phyloP scores from a whole-genome alignment of 495 filamentous ascomycete species.

The Bathelium albidoporum region DNA sequence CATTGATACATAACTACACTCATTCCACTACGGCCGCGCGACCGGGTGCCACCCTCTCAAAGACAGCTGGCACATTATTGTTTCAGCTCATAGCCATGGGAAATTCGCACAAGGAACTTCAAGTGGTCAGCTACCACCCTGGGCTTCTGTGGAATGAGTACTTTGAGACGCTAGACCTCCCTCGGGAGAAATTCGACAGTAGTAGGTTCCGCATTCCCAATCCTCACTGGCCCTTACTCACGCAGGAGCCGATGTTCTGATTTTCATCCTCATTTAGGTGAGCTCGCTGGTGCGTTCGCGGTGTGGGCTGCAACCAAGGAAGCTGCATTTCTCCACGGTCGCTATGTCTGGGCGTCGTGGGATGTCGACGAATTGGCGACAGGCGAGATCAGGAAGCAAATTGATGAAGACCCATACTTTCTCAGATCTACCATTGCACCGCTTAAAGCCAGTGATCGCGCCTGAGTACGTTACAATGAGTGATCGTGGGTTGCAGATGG shows the following conservation, averaged over 20 bases:
- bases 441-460: background rate
- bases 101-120: background rate
- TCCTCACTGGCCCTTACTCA: background rate
- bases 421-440: slow-evolving; percentile 6
- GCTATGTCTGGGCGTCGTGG: slow-evolving; percentile 15
- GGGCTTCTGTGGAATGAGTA: slow-evolving; percentile 4
- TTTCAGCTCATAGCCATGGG: slow-evolving; percentile 3
- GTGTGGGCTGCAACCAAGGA: slow-evolving; percentile 4
- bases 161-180: background rate
- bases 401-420: slow-evolving; percentile 10
- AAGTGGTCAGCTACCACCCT: background rate
- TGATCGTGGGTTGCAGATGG: background rate
- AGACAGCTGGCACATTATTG: background rate
- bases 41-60: background rate
- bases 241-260: background rate
- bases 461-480: background rate
- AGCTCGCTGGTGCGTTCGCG: background rate
- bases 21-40: background rate
- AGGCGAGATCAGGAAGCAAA: slow-evolving; percentile 19
- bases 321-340: slow-evolving; percentile 15
- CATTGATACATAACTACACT: background rate
- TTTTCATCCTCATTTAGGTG: background rate
- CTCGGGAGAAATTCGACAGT: slow-evolving; percentile 1
- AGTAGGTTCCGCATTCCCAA: background rate
- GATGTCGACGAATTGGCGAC: slow-evolving; percentile 23